A percentile compares a stretch with the other conserved stretches of the same genome.
phyloP scores from a whole-genome alignment of 805 yeast genomes.

The Nakazawaea wickerhamii region DNA sequence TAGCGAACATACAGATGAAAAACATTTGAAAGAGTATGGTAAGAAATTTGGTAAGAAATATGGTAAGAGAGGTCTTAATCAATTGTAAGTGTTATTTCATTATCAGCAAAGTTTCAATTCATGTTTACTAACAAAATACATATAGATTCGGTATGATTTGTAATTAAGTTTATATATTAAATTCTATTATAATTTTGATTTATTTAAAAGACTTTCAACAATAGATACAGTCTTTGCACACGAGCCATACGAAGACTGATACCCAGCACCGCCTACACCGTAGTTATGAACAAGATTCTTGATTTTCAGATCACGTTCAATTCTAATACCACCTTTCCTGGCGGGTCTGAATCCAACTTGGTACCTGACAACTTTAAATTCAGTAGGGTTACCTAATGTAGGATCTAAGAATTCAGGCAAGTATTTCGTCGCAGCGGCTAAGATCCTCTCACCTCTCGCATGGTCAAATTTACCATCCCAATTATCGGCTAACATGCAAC shows the following conservation, averaged over 20 bases:
- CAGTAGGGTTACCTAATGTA: constrained; percentile 21
- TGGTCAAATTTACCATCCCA: constrained; percentile 31
- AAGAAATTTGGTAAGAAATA: constrained; percentile 4
- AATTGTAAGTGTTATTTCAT: constrained; percentile 1
- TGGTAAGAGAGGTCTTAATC: constrained; percentile 6
- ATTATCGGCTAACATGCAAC: constrained; percentile 47
- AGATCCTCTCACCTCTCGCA: constrained; percentile 43
- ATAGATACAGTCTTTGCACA: constrained; percentile 37
- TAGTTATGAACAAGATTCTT: constrained; percentile 45
- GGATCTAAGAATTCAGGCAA: constrained; percentile 49
- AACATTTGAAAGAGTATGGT: constrained; percentile 4
- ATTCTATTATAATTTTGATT: constrained; percentile 16
- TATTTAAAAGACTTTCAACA: constrained; percentile 21
- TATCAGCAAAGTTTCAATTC: neutral
- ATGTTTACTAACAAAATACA: neutral
- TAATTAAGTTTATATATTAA: neutral
- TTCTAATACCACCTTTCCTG: constrained; percentile 48
- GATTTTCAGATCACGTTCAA: constrained; percentile 27
- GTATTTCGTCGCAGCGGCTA: constrained; percentile 36
- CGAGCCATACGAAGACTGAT: constrained; percentile 65
- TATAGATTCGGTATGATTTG: neutral
- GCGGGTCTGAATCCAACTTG: constrained; percentile 73
- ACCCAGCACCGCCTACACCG: constrained; percentile 70
- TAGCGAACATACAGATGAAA: constrained; percentile 4
- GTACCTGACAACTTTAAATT: constrained; percentile 41